Conservation (phyloP, 1,284 basidiomycete species). For the Jaminaea rosea region DNA sequence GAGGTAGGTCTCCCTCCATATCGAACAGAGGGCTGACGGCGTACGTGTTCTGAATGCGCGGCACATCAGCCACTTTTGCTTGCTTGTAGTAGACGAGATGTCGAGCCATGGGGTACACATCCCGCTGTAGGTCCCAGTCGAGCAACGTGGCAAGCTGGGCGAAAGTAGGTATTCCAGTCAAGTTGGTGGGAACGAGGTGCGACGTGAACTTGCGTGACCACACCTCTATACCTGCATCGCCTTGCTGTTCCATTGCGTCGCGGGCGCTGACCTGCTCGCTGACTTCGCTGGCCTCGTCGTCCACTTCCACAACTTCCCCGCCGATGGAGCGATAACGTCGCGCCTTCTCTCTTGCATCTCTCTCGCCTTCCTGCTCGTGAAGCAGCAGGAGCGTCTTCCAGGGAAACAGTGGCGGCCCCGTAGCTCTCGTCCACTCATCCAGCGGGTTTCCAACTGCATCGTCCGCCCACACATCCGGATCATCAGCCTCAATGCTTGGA, state of each 20-base stretch:
- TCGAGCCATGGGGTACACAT: conserved; percentile 75
- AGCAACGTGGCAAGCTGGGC: conserved; percentile 74
- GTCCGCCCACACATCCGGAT: background rate
- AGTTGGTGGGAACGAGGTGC: conserved; percentile 16
- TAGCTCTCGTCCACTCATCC: conserved; percentile 38
- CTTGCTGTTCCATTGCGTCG: background rate
- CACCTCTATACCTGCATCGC: conserved; percentile 22
- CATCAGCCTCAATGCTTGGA: background rate
- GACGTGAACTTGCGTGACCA: conserved; percentile 19
- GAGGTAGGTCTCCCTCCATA: conserved; percentile 10
- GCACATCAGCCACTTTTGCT: conserved; percentile 77
- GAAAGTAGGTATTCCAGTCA: conserved; percentile 47
- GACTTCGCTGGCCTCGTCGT: background rate
- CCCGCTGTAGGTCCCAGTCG: conserved; percentile 74
- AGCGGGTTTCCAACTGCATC: conserved; percentile 3
- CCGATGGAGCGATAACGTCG: background rate
- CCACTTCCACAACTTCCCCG: background rate
- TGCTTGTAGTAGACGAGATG: conserved; percentile 82
- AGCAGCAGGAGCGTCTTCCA: conserved; percentile 83
- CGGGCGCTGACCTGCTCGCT: too few species aligned
- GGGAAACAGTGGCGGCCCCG: conserved; percentile 64
- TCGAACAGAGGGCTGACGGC: conserved; percentile 48
- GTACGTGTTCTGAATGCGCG: conserved; percentile 78
- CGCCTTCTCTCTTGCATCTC: background rate
- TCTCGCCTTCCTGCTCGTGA: conserved; percentile 22